phyloP scores from a whole-genome alignment of 805 yeast genomes.

The Myxozyma lipomycoides region DNA sequence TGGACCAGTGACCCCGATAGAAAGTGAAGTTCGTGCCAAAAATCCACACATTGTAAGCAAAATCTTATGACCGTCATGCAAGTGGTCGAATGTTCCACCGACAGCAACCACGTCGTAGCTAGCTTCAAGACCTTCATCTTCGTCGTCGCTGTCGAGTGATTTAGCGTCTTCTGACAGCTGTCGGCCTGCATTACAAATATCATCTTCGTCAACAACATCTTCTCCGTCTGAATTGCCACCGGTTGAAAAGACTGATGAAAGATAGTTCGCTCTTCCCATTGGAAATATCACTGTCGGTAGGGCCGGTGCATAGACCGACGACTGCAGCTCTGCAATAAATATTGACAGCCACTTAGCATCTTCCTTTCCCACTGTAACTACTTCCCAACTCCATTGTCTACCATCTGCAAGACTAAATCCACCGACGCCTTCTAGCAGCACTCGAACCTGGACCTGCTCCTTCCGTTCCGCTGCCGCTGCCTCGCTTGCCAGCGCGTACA shows the following conservation, averaged over 20 bases:
- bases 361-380: slow-evolving; percentile 32
- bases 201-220: slow-evolving; percentile 1
- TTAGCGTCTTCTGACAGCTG: slow-evolving; percentile 19
- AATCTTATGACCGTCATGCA: slow-evolving; percentile 93
- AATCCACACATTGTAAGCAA: slow-evolving; percentile 69
- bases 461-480: slow-evolving; percentile 22
- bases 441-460: slow-evolving; percentile 30
- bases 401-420: slow-evolving; percentile 34
- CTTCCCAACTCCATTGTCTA: slow-evolving; percentile 36
- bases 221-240: slow-evolving; percentile 5
- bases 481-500: slow-evolving; percentile 31
- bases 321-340: slow-evolving; percentile 20
- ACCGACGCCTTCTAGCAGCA: slow-evolving; percentile 34
- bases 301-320: slow-evolving; percentile 16
- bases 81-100: slow-evolving; percentile 96
- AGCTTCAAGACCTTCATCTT: slow-evolving; percentile 21
- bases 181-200: slow-evolving; percentile 13
- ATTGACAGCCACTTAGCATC: slow-evolving; percentile 21
- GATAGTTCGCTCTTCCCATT: slow-evolving; percentile 8
- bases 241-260: slow-evolving; percentile 1
- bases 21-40: slow-evolving; percentile 50
- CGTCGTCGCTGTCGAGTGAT: slow-evolving; percentile 10
- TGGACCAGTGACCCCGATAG: slow-evolving; percentile 81
- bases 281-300: slow-evolving; percentile 26
- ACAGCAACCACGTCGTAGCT: slow-evolving; percentile 36